phyloP scores from a whole-genome alignment of 306 rosid species.

The Trifolium pratense region DNA sequence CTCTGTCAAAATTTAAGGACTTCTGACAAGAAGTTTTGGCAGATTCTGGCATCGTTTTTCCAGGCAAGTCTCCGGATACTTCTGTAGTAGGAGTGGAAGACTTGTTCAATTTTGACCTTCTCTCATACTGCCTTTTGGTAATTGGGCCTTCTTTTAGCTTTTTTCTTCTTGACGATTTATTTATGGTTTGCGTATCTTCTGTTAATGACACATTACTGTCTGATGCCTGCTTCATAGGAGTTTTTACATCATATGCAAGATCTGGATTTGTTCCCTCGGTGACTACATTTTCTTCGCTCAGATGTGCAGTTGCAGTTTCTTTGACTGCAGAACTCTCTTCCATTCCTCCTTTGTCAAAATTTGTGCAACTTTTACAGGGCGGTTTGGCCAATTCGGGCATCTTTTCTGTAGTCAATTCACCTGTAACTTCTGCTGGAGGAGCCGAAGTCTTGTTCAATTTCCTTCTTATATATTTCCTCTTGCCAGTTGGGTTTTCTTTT shows the following conservation, averaged over 20 bases:
- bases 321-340: conserved; percentile 41
- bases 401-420: conserved; percentile 34
- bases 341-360: conserved; percentile 12
- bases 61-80: conserved; percentile 31
- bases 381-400: conserved; percentile 40
- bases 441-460: conserved; percentile 39
- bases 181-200: conserved; percentile 37
- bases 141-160: conserved; percentile 22
- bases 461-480: conserved; percentile 36
- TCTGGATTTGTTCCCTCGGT: conserved; percentile 34
- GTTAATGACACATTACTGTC: conserved; percentile 34
- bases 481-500: conserved; percentile 24
- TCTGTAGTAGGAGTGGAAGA: conserved; percentile 44
- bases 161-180: conserved; percentile 25
- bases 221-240: conserved; percentile 37
- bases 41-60: conserved; percentile 35
- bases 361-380: conserved; percentile 48
- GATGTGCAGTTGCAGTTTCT: conserved; percentile 38
- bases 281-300: conserved; percentile 32
- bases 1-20: conserved; percentile 35
- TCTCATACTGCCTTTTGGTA: conserved; percentile 27
- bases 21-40: conserved; percentile 53
- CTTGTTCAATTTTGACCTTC: conserved; percentile 21
- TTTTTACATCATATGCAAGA: conserved; percentile 29
- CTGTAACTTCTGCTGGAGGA: conserved; percentile 43